Evolutionary conservation across 805 yeast species (phyloP).

Genomic region (Blastobotrys peoriensis): DNA sequence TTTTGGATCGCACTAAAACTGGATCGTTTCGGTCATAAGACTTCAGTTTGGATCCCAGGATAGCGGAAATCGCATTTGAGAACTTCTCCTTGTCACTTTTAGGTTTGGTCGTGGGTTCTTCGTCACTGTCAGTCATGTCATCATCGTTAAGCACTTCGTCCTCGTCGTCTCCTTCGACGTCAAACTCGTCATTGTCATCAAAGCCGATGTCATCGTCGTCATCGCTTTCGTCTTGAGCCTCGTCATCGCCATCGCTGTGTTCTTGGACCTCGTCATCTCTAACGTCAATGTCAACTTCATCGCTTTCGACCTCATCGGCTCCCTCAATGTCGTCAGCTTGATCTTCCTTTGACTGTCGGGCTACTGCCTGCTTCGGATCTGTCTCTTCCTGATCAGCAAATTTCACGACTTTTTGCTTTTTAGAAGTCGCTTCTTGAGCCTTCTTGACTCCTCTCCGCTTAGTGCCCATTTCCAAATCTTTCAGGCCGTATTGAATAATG

Average conservation of each 20-base stretch:
- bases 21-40: conserved; percentile 89
- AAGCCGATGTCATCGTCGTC: conserved; percentile 20
- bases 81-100: conserved; percentile 66
- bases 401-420: conserved; percentile 3
- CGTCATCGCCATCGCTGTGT: conserved; percentile 11
- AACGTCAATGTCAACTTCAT: no score
- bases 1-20: conserved; percentile 75
- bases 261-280: no score
- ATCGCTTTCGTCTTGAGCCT: conserved; percentile 18
- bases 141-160: conserved; percentile 20
- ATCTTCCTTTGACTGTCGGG: no score
- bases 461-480: background rate
- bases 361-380: no score
- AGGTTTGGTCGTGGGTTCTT: conserved; percentile 36
- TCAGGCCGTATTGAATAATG: background rate
- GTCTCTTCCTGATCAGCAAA: conserved; percentile 1
- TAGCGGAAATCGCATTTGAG: conserved; percentile 77
- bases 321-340: no score
- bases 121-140: conserved; percentile 21
- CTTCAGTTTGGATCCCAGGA: conserved; percentile 76
- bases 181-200: conserved; percentile 13
- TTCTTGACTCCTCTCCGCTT: background rate
- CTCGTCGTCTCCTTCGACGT: conserved; percentile 16
- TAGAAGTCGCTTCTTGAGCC: conserved; percentile 4
- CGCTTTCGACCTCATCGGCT: background rate